Percentiles rank a stretch among this genome's conserved stretches.
phyloP scores from a whole-genome alignment of 495 filamentous ascomycete genomes.

The Aeminium ludgeri region DNA sequence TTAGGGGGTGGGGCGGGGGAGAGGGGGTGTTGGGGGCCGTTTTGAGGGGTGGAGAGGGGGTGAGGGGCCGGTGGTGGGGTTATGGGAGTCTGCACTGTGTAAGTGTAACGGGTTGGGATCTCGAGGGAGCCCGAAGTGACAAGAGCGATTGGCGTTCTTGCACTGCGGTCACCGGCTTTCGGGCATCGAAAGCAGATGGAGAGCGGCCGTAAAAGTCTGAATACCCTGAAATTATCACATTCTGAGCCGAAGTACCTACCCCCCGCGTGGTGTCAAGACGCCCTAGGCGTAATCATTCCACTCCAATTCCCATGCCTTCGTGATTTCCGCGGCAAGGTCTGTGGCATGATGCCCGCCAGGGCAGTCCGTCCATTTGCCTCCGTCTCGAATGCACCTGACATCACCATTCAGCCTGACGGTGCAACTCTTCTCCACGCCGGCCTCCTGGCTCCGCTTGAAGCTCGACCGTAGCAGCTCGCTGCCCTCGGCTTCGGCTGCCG shows the following conservation, averaged over 20 bases:
- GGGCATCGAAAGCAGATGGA: too few species aligned
- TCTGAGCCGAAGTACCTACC: too few species aligned
- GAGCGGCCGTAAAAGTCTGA: neutral
- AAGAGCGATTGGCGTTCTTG: too few species aligned
- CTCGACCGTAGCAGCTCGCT: constrained; percentile 58
- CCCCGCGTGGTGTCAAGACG: neutral
- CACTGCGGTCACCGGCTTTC: too few species aligned
- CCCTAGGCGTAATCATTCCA: constrained; percentile 17
- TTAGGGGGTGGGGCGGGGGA: too few species aligned
- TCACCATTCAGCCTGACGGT: constrained; percentile 59
- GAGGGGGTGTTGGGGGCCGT: too few species aligned
- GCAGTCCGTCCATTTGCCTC: constrained; percentile 67
- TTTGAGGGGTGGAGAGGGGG: too few species aligned
- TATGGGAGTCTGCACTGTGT: too few species aligned
- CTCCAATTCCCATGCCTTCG: constrained; percentile 29
- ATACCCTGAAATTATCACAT: neutral
- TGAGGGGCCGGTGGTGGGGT: too few species aligned
- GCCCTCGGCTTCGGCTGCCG: constrained; percentile 46
- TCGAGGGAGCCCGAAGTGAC: too few species aligned
- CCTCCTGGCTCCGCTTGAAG: constrained; percentile 47
- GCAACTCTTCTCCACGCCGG: constrained; percentile 67
- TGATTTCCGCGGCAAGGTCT: constrained; percentile 58
- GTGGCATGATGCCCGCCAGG: constrained; percentile 47
- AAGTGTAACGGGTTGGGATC: too few species aligned
- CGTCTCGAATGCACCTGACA: constrained; percentile 71